Evolutionary conservation across 2,329 filamentous ascomycete genomes (phyloP).

Genomic region (Cytospora piceicola): DNA sequence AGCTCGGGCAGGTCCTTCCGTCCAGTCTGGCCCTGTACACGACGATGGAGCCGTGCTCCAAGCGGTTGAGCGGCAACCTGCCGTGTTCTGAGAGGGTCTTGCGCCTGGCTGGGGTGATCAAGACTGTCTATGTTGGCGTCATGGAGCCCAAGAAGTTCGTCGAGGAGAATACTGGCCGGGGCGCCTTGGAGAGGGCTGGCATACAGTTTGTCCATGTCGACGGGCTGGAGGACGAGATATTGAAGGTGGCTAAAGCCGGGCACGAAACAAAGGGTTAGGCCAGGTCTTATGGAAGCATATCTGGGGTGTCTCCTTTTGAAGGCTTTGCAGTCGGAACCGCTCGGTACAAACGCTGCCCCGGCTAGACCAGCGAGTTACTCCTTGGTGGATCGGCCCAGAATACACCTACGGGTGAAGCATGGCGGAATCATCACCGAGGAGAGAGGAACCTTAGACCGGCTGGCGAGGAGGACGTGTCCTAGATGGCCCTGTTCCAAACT

Average conservation of each 20-base stretch:
- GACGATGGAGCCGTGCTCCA: conserved; percentile 85
- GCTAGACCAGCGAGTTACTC: background rate
- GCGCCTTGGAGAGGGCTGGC: conserved; percentile 70
- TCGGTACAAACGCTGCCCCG: background rate
- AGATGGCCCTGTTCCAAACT: background rate
- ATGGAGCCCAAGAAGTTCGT: conserved; percentile 92
- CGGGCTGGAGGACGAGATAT: conserved; percentile 80
- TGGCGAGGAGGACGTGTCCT: no score
- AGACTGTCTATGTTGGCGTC: conserved; percentile 83
- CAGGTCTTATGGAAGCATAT: background rate
- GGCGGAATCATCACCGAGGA: background rate
- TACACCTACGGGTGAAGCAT: background rate
- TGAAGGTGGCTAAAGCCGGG: conserved; percentile 81
- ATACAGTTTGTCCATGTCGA: conserved; percentile 73
- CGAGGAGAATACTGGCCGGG: conserved; percentile 74
- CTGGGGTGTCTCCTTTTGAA: background rate
- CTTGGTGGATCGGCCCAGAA: background rate
- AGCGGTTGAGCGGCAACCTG: conserved; percentile 73
- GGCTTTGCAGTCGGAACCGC: background rate
- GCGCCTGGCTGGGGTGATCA: conserved; percentile 63
- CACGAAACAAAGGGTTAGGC: conserved; percentile 54
- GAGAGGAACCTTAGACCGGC: background rate
- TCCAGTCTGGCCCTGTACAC: conserved; percentile 75
- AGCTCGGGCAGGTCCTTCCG: conserved; percentile 56
- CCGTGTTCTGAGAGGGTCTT: conserved; percentile 82